Evolutionary conservation across 176 grass and related monocot genomes (phyloP).

Genomic region (Elaeis guineensis): DNA sequence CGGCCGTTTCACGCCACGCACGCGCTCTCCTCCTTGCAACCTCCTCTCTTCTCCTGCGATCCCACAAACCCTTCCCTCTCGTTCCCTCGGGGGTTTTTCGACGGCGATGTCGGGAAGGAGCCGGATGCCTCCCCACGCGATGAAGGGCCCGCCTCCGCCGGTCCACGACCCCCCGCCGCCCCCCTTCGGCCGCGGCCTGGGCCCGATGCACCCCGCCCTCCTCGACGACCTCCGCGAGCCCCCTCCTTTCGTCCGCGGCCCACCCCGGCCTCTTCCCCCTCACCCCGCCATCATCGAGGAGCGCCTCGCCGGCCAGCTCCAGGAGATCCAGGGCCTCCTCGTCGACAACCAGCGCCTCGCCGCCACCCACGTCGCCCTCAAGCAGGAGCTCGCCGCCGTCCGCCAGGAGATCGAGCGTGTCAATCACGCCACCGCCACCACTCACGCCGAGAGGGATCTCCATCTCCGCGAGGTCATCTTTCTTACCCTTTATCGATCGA

Average conservation of each 20-base stretch:
- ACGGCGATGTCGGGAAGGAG: constrained; percentile 3
- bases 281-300: constrained; percentile 67
- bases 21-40: too few species aligned
- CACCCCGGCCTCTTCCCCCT: not conserved
- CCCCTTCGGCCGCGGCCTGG: constrained; percentile 24
- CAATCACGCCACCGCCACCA: constrained; percentile 26
- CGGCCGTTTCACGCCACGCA: too few species aligned
- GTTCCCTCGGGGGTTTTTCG: constrained; percentile 11
- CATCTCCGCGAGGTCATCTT: constrained; percentile 61
- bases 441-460: constrained; percentile 61
- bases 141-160: constrained; percentile 15
- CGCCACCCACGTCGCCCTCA: constrained; percentile 87
- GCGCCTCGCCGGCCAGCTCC: constrained; percentile 61
- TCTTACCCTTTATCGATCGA: not conserved
- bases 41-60: too few species aligned
- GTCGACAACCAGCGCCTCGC: constrained; percentile 87
- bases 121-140: constrained; percentile 21
- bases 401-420: constrained; percentile 60
- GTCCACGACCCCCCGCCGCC: constrained; percentile 21
- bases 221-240: constrained; percentile 3
- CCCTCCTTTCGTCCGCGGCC: constrained; percentile 26
- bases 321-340: constrained; percentile 71
- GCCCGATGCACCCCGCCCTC: constrained; percentile 4
- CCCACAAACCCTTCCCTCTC: constrained; percentile 27
- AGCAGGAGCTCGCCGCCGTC: constrained; percentile 73